Base-by-base conservation (phyloP, 164 flowering plant genomes). In the Magnolia kwangsiensis region DNA sequence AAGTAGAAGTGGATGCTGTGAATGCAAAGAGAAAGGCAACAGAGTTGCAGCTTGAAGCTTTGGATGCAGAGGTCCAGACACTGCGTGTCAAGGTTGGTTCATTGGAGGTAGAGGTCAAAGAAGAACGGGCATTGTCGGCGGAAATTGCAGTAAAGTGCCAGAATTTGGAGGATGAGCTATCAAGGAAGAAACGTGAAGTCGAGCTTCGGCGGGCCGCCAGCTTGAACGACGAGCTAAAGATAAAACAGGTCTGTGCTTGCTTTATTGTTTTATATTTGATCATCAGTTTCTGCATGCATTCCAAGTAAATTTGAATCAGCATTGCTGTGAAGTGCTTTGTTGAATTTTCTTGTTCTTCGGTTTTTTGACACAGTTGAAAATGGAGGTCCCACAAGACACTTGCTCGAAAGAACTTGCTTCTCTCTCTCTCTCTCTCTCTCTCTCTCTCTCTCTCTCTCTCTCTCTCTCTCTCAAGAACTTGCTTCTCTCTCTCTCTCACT, bases 161-260 rank as follows among this genome's bases (percentile, higher is more conserved):
- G 45, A 31, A 29, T 27, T 68, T 91, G 75, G 94, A 91, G 82
- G 87, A 85, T 59, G 93, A 88, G 79, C 81, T 90, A 31, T 65
- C 73, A 8, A 86, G 77, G 64, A 85, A 78, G 81, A 84, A 76
- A 58, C 83, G 80, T 68, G 90, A 89, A 74, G 71, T 80, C 7
- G 87, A 87, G 68, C 76, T 82, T 51, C 84, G 79, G 73, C 78
- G 82, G 73, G 79, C 59, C 67, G 71, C 79, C 49, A 82, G 72
- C 72, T 81, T 84, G 7, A 85, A 82, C 77, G 78, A 76, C 19
- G 92, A 90, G 74, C 9, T 76, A 27, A 92, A 92, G 86, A 74
- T 87, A 73, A 92, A 90, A 76, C 90, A 94, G 91, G 94, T 90
- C 18, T 10, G 71, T 14, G 3, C 19, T 68, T 18, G 24, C 11